Evolutionary conservation across 1,284 basidiomycete genomes (phyloP).

Genomic region (Ustilago tritici): DNA sequence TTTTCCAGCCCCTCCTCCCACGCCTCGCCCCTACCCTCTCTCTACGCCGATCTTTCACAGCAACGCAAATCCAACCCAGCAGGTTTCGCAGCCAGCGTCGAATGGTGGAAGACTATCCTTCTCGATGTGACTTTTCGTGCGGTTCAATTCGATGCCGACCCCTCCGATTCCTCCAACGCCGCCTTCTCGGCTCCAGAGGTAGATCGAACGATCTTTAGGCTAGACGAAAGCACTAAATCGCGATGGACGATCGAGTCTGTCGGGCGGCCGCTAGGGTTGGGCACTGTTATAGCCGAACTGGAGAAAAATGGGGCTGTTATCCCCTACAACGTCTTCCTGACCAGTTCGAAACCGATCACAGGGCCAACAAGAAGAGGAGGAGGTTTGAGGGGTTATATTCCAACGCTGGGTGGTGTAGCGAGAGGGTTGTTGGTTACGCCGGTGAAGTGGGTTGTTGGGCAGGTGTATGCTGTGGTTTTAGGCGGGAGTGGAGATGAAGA

Average conservation of each 20-base stretch:
- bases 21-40: slow-evolving; percentile 75
- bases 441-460: slow-evolving; percentile 79
- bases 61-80: slow-evolving; percentile 86
- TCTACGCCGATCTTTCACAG: slow-evolving; percentile 87
- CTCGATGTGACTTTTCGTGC: slow-evolving; percentile 73
- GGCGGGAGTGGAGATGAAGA: slow-evolving; percentile 70
- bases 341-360: slow-evolving; percentile 76
- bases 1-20: slow-evolving; percentile 33
- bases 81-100: slow-evolving; percentile 82
- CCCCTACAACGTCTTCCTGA: slow-evolving; percentile 75
- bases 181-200: not conserved
- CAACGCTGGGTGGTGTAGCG: slow-evolving; percentile 20
- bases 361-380: slow-evolving; percentile 67
- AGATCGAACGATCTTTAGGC: slow-evolving; percentile 73
- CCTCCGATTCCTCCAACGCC: not conserved
- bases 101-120: slow-evolving; percentile 86
- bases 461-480: slow-evolving; percentile 73
- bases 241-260: slow-evolving; percentile 70
- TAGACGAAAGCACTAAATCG: slow-evolving; percentile 70
- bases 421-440: slow-evolving; percentile 28
- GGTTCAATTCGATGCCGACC: slow-evolving; percentile 16
- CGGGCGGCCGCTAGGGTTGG: slow-evolving; percentile 84
- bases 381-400: slow-evolving; percentile 20
- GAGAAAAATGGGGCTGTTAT: slow-evolving; percentile 71
- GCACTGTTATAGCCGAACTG: slow-evolving; percentile 75